phyloP scores from a whole-genome alignment of 2,329 filamentous ascomycete genomes.

The Xylariaceae sp. region DNA sequence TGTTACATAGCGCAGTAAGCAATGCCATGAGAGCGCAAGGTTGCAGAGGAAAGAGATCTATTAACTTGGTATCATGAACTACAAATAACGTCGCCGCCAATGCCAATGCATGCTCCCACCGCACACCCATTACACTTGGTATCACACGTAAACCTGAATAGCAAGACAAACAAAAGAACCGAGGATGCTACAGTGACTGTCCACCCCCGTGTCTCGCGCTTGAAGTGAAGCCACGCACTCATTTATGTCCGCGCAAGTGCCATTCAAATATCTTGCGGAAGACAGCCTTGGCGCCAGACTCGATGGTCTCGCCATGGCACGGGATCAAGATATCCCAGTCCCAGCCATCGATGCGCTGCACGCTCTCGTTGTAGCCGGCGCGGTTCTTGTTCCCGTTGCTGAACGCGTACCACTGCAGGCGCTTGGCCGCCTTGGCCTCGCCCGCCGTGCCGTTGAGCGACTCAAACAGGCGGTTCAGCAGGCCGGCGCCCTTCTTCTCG shows the following conservation, averaged over 20 bases:
- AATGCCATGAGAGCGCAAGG: no score
- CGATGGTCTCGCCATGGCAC: conserved; percentile 89
- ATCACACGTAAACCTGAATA: no score
- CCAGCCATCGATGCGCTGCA: conserved; percentile 69
- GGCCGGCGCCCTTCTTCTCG: conserved; percentile 30
- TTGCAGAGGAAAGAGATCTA: conserved; percentile 9
- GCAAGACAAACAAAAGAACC: no score
- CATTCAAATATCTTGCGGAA: conserved; percentile 79
- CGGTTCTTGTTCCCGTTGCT: conserved; percentile 54
- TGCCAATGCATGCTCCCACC: conserved; percentile 6
- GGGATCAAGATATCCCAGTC: conserved; percentile 82
- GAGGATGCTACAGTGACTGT: no score
- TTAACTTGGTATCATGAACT: conserved; percentile 17
- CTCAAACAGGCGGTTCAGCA: conserved; percentile 40
- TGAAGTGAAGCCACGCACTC: neutral
- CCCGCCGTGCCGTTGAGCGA: conserved; percentile 59
- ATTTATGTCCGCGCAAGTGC: conserved; percentile 57
- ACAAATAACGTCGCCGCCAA: neutral
- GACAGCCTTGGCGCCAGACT: conserved; percentile 65
- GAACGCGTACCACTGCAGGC: conserved; percentile 75
- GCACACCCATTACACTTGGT: neutral
- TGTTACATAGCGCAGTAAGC: no score
- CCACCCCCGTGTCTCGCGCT: no score
- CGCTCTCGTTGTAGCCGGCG: conserved; percentile 63
- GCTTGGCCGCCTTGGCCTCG: conserved; percentile 68